Percentiles rank a stretch among this genome's conserved stretches.
Conservation (phyloP, 768 basidiomycete species). For the Phylloporus rhodoxanthus region DNA sequence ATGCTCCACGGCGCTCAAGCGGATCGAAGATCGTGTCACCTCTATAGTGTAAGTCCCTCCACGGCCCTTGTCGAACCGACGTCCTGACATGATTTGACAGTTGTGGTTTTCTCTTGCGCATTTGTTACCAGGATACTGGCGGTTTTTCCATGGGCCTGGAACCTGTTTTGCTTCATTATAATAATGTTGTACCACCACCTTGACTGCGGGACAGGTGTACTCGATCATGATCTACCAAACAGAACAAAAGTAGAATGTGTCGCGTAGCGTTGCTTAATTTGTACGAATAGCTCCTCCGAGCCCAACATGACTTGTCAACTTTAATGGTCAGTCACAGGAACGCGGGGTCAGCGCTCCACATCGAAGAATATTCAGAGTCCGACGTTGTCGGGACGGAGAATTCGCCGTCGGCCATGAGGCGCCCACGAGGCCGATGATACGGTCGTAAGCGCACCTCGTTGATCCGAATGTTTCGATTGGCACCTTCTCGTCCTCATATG, state of each 20-base stretch:
- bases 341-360: not conserved
- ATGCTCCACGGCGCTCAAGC: conserved; percentile 17
- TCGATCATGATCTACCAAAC: not conserved
- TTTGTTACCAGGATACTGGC: conserved; percentile 29
- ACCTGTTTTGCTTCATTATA: conserved; percentile 8
- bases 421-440: not conserved
- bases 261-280: not conserved
- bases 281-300: too few relatives aligned
- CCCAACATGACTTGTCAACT: too few relatives aligned
- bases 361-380: not conserved
- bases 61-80: not conserved
- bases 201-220: conserved; percentile 6
- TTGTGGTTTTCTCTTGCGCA: conserved; percentile 31
- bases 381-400: not conserved
- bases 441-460: not conserved
- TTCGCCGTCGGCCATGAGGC: not conserved
- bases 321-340: too few relatives aligned
- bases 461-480: not conserved
- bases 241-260: not conserved
- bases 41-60: conserved; percentile 27
- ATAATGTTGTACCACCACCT: conserved; percentile 8
- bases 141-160: conserved; percentile 17
- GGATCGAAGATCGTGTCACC: conserved; percentile 25
- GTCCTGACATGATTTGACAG: conserved; percentile 8
- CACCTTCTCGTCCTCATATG: not conserved